Evolutionary conservation across 208 protist species (phyloP).

Genomic region (Trypanosoma rangeli): DNA sequence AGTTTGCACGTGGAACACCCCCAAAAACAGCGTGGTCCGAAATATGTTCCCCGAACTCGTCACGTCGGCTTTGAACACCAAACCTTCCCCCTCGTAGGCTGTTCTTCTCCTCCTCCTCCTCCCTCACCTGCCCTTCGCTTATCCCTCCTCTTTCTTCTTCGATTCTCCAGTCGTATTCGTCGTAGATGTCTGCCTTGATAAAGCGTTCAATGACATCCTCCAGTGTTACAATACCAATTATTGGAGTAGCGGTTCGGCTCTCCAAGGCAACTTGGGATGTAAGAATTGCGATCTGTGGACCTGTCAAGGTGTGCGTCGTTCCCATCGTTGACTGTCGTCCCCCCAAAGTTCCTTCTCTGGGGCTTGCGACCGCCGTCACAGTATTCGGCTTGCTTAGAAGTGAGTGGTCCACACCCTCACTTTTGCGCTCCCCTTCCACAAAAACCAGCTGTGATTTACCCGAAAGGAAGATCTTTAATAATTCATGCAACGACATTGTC

Average conservation of each 20-base stretch:
- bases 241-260: neutral
- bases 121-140: conserved; percentile 6
- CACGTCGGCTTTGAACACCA: neutral
- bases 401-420: neutral
- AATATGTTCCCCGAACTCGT: neutral
- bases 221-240: conserved; percentile 71
- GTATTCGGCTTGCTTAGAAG: neutral
- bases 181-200: conserved; percentile 73
- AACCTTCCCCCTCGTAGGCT: neutral
- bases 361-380: neutral
- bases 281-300: neutral
- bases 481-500: conserved; percentile 46
- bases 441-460: conserved; percentile 61
- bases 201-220: conserved; percentile 82
- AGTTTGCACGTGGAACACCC: conserved; percentile 55
- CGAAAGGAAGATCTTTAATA: conserved; percentile 61
- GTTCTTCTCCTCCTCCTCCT: neutral
- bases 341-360: neutral
- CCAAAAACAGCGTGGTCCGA: neutral
- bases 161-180: conserved; percentile 50
- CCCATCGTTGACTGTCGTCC: neutral
- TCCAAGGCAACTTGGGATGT: conserved; percentile 5
- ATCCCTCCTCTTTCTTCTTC: conserved; percentile 2
- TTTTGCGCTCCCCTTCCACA: conserved; percentile 24
- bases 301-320: neutral